Evolutionary conservation across 257 asterid species (phyloP), one percentile per base, ranked within the genome.

Genomic region (Leptodermis oblonga): DNA sequence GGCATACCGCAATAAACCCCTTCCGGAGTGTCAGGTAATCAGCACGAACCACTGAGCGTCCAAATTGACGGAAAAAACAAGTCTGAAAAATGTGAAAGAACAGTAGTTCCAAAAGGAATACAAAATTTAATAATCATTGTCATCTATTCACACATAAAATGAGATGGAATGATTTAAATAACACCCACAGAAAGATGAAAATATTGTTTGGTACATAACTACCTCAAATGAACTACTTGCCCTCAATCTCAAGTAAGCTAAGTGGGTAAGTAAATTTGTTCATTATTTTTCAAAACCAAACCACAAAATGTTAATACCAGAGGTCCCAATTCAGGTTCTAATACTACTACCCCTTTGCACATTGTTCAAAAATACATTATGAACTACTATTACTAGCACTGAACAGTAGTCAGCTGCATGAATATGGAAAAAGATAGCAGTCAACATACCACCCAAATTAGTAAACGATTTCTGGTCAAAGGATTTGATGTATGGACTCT

Each of bases 21-120:
- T 91, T 92, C 70, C 99, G 98, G 37, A 94, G 98, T 43, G 97
- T 85, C 72, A 94, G 95, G 78, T 94, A 94, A 78, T 94, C 99
- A 17, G 95, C 95, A 45, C 96, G 97, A 58, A 85, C 98, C 52
- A 94, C 97, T 26, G 99, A 91, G 76, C 78, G 88, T 58, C 98
- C 96, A 74, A 94, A 94, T 80, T 94, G 99, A 67, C 98, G 88
- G 73, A 94, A 86, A 87, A 91, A 89, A 81, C 98, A 94, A 1
- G 96, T 91, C 99, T 91, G 90, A 79, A 26, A 74, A 66, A 85
- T 69, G 55, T 73, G 75, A 71, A 43, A 17, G 53, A 23, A 34
- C 42, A 45, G 26, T 23, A 58, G 31, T 22, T 48, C 46, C 41
- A n/a, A 28, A 37, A 45, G 36, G 69, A 49, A 34, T 37, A 64